These are phyloP conservation scores for Neonectria neomacrospora DNA, from an alignment of 2,329 filamentous ascomycete species.

Conservation along the genomic window DNA sequence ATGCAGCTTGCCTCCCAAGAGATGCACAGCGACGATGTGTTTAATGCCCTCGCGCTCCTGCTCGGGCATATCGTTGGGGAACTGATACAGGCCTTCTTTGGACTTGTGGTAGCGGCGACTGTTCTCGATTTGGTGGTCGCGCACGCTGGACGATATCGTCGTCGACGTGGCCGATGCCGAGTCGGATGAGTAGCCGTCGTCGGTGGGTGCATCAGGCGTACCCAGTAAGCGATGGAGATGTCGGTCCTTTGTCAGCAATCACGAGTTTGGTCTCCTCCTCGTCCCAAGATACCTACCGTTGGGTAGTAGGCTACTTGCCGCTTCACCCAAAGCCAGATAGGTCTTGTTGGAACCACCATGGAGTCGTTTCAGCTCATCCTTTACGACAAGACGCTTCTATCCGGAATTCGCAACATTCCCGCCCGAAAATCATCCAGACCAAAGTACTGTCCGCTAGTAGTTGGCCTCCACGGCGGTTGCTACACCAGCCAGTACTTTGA, in stretches of 20 bases:
- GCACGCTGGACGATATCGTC: slow-evolving; percentile 46
- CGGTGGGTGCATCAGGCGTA: slow-evolving; percentile 14
- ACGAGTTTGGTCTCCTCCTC: too few species aligned
- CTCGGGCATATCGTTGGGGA: slow-evolving; percentile 57
- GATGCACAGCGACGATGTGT: slow-evolving; percentile 52
- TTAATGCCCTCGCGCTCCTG: slow-evolving; percentile 58
- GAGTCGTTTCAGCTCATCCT: slow-evolving; percentile 30
- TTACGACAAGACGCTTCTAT: slow-evolving; percentile 21
- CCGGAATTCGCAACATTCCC: slow-evolving; percentile 35
- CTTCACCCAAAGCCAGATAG: neutral
- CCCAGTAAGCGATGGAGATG: too few species aligned
- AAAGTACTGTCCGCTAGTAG: slow-evolving; percentile 31
- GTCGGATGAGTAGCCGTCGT: slow-evolving; percentile 34
- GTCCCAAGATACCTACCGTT: too few species aligned
- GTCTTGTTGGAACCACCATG: slow-evolving; percentile 22
- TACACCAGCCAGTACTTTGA: slow-evolving; percentile 40
- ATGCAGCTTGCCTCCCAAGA: slow-evolving; percentile 53
- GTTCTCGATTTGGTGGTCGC: slow-evolving; percentile 56
- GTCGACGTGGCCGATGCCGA: slow-evolving; percentile 28
- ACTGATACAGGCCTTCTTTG: slow-evolving; percentile 52
- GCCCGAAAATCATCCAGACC: neutral
- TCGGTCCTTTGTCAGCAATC: slow-evolving; percentile 20
- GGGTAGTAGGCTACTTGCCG: too few species aligned
- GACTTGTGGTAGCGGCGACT: slow-evolving; percentile 56
- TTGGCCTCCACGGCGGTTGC: slow-evolving; percentile 37